phyloP scores from a whole-genome alignment of 257 asterid genomes.

The Verbascum thapsus region DNA sequence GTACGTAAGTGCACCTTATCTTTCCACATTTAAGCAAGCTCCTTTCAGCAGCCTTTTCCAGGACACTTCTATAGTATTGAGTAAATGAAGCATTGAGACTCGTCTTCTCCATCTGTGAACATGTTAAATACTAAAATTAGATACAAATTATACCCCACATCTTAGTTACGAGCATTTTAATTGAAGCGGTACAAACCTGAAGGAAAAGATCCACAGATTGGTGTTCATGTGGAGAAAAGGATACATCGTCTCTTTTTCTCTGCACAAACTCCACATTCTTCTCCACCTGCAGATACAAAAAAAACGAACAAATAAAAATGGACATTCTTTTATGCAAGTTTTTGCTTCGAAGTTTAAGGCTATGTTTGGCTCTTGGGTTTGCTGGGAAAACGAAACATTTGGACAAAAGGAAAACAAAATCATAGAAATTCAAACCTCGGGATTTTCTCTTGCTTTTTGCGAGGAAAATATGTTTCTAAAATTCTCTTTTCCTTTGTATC shows the following conservation, averaged over 20 bases:
- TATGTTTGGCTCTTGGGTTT: not conserved
- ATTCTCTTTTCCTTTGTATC: no score
- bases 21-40: constrained; percentile 39
- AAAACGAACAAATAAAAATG: constrained; percentile 16
- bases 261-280: constrained; percentile 76
- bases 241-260: constrained; percentile 81
- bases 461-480: no score
- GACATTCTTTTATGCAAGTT: not conserved
- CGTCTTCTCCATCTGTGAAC: constrained; percentile 70
- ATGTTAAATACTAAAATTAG: constrained; percentile 26
- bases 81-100: constrained; percentile 64
- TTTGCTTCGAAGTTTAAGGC: not conserved
- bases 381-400: no score
- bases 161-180: constrained; percentile 14
- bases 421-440: no score
- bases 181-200: constrained; percentile 56
- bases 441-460: no score
- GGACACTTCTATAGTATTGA: constrained; percentile 75
- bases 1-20: constrained; percentile 45
- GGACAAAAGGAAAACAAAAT: no score
- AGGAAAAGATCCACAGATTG: constrained; percentile 80
- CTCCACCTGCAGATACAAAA: constrained; percentile 64
- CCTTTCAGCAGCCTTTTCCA: constrained; percentile 72
- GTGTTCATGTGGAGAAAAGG: constrained; percentile 88
- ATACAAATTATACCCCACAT: constrained; percentile 1